Base-by-base conservation (phyloP, 257 asterid species). In the Perilla frutescens region DNA sequence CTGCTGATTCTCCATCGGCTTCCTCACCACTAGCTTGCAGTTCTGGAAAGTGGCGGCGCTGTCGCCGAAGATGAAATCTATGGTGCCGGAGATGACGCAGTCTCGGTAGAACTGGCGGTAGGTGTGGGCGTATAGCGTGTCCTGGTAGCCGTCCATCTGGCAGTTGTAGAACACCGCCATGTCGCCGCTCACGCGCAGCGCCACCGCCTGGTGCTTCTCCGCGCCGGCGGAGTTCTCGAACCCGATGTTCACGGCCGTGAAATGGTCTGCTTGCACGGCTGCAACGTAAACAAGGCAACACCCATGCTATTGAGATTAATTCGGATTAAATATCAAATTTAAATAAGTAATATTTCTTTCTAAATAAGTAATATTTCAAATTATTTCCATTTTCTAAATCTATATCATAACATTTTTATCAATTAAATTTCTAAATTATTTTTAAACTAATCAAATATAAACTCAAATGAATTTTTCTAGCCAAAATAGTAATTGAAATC, bases 171-270 rank as follows among this genome's bases (percentile, higher is more conserved):
- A 90, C 47, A 92, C 76, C 20, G 84, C 77, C 71, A 80, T 81
- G 74, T 92, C 96, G 2, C 87, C 89, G 48, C 91, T 87, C 5
- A 92, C 97, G 0, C 96, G 86, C 61, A 92, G 68, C 20, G 97
- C 97, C 64, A 92, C 90, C 0, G 97, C 97, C 75, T 92, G 97
- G 75, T 92, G 93, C 82, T 90, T 90, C 39, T 79, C 87, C 1
- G 97, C 80, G 0, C 96, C 97, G 0, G 96, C 96, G 0, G 90
- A 68, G 82, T 90, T 92, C 79, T 92, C 97, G 63, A 92, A 88
- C 5, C 96, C 96, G 0, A 92, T 87, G 78, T 87, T 89, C 83
- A 70, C 82, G 0, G 97, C 97, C 15, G 85, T 75, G 88, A 92
- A 92, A 63, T 74, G 71, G 70, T 92, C 97, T 26, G 85, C 96